These are phyloP conservation scores for Isochrysis galbana DNA, from an alignment of 78 protist genomes.

Conservation along the genomic window DNA sequence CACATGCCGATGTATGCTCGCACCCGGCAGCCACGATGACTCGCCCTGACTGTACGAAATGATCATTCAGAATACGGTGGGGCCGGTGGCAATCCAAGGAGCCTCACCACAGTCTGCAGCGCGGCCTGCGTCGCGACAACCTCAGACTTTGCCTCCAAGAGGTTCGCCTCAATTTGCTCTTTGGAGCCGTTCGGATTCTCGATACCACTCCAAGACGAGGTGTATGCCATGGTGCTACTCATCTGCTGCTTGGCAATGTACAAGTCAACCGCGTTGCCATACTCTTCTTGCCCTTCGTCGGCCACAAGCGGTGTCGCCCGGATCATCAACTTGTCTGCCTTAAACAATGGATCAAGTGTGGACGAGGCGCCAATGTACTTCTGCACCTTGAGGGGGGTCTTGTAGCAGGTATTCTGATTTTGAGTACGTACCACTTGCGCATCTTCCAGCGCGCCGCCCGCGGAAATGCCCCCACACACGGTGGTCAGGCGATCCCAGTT, in stretches of 20 bases:
- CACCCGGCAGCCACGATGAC: too few relatives aligned
- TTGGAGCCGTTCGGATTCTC: background rate
- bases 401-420: background rate
- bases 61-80: background rate
- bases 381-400: slow-evolving; percentile 4
- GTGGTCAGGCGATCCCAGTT: background rate
- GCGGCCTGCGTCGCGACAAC: background rate
- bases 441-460: background rate
- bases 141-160: background rate
- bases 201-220: background rate
- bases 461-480: background rate
- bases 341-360: background rate
- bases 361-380: background rate
- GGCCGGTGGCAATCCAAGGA: background rate
- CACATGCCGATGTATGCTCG: too few relatives aligned
- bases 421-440: background rate
- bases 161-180: background rate
- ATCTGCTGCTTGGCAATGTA: slow-evolving; percentile 4
- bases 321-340: slow-evolving; percentile 15
- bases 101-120: background rate
- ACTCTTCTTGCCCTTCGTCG: background rate
- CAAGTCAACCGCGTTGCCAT: background rate
- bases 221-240: background rate
- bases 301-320: background rate
- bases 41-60: too few relatives aligned